Percentiles rank a stretch among this genome's conserved stretches.
Conservation (phyloP, 1,284 basidiomycete genomes). For the Crepidotus sp. region DNA sequence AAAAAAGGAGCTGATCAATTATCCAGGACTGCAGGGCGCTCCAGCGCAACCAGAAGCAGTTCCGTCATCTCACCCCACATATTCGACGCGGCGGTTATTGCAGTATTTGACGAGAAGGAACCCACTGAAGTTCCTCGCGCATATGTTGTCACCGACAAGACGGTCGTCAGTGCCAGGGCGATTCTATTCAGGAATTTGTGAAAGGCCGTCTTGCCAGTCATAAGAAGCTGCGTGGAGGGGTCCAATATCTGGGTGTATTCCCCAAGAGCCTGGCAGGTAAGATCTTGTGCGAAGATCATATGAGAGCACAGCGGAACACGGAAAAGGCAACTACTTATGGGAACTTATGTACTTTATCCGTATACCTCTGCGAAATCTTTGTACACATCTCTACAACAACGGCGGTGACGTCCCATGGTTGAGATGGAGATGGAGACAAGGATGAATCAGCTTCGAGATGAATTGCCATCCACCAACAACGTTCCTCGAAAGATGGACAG, state of each 20-base stretch:
- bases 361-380: too few relatives aligned
- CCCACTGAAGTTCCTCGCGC: slow-evolving; percentile 14
- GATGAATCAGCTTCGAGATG: too few relatives aligned
- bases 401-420: too few relatives aligned
- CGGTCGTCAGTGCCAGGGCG: slow-evolving; percentile 8
- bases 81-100: slow-evolving; percentile 22
- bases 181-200: slow-evolving; percentile 14
- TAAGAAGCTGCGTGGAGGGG: slow-evolving; percentile 14
- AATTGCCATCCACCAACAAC: too few relatives aligned
- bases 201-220: slow-evolving; percentile 10
- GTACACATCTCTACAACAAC: too few relatives aligned
- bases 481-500: too few relatives aligned
- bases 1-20: slow-evolving; percentile 55
- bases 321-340: too few relatives aligned
- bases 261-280: slow-evolving; percentile 13
- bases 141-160: slow-evolving; percentile 13
- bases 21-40: slow-evolving; percentile 27
- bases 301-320: too few relatives aligned
- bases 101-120: slow-evolving; percentile 13
- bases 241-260: slow-evolving; percentile 5
- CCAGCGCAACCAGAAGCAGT: slow-evolving; percentile 22
- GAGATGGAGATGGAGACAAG: too few relatives aligned
- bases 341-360: slow-evolving; percentile 1
- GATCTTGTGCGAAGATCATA: slow-evolving; percentile 13
- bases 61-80: slow-evolving; percentile 20